Conservation (phyloP, 495 filamentous ascomycete species). For the Xylaria sp. region DNA sequence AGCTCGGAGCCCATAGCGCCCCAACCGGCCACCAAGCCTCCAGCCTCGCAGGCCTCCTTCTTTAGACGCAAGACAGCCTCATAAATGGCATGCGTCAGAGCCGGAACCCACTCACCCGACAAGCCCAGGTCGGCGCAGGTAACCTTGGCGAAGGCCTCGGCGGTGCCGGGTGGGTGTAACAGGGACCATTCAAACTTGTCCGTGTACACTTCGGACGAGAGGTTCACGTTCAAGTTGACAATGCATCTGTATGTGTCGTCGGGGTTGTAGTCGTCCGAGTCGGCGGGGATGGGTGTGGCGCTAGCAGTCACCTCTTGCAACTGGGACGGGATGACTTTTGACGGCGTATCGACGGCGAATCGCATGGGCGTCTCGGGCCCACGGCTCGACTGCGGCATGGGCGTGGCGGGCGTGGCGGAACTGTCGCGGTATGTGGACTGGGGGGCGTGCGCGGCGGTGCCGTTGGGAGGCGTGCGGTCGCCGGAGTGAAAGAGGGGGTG, state of each 20-base stretch:
- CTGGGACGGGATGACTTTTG: conserved; percentile 35
- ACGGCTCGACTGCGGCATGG: conserved; percentile 47
- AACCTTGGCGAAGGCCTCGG: conserved; percentile 88
- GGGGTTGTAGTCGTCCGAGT: conserved; percentile 71
- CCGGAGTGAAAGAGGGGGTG: conserved; percentile 85
- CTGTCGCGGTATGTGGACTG: conserved; percentile 48
- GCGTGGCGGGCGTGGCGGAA: conserved; percentile 56
- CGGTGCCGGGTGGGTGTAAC: conserved; percentile 86
- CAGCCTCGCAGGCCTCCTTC: conserved; percentile 93
- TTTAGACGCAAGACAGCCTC: conserved; percentile 92
- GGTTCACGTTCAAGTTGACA: conserved; percentile 88
- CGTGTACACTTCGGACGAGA: conserved; percentile 89
- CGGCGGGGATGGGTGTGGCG: conserved; percentile 57
- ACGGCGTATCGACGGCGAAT: conserved; percentile 43
- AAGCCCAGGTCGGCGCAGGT: conserved; percentile 93
- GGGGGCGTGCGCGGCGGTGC: conserved; percentile 41
- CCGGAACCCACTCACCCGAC: conserved; percentile 89
- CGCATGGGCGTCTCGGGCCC: conserved; percentile 58
- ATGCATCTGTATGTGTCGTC: conserved; percentile 94
- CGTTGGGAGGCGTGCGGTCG: conserved; percentile 36
- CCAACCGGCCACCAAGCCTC: conserved; percentile 75
- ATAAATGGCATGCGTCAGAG: conserved; percentile 95
- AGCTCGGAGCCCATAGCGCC: conserved; percentile 77
- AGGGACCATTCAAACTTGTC: conserved; percentile 99
- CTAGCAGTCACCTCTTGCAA: conserved; percentile 56